phyloP scores from a whole-genome alignment of 495 filamentous ascomycete genomes.

The Amphirosellinia nigrospora region DNA sequence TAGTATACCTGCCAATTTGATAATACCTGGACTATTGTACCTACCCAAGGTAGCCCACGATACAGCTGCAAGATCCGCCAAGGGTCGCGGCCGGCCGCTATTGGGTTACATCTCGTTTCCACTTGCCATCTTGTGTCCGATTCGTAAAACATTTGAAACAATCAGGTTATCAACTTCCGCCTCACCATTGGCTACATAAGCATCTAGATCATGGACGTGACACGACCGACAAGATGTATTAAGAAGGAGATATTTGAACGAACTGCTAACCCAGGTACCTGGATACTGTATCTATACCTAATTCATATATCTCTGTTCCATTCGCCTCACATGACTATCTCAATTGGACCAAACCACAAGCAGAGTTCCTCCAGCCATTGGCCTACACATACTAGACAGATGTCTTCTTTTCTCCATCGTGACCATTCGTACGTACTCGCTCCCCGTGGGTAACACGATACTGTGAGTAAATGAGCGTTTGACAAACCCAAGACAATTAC shows the following conservation, averaged over 20 bases:
- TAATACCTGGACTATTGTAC: no score
- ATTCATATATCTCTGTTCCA: neutral
- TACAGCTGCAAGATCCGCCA: conserved; percentile 5
- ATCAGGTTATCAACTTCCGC: neutral
- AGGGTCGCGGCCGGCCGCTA: neutral
- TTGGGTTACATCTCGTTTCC: conserved; percentile 24
- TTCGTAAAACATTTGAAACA: conserved; percentile 17
- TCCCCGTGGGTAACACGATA: neutral
- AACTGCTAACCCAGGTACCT: no score
- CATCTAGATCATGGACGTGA: neutral
- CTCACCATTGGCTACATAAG: neutral
- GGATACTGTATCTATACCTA: neutral
- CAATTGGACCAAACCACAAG: neutral
- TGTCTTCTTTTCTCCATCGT: neutral
- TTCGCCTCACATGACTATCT: neutral
- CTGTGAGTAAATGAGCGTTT: neutral
- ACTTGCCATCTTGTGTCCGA: conserved; percentile 21
- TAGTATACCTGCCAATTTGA: neutral
- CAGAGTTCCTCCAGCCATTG: neutral
- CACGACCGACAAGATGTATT: neutral
- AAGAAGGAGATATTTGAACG: neutral
- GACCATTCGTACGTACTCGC: neutral
- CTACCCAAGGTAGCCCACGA: neutral
- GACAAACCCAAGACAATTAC: neutral
- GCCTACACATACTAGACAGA: neutral